A percentile compares a stretch with the other conserved stretches of the same genome.
These are phyloP conservation scores for Hawksworthiomyces lignivorus DNA, from an alignment of 2,329 filamentous ascomycete species.

Conservation along the genomic window DNA sequence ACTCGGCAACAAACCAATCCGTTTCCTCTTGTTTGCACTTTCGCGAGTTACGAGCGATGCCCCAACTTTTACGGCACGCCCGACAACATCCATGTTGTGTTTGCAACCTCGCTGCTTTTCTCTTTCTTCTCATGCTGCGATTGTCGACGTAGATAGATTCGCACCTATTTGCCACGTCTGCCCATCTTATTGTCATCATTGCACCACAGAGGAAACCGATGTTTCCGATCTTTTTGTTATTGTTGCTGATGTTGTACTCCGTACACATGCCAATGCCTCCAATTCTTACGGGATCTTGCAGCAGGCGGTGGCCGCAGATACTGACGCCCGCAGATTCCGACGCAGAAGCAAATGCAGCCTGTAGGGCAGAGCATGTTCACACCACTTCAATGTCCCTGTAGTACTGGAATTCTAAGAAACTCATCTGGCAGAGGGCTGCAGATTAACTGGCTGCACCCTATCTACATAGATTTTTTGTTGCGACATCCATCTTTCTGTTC, in stretches of 20 bases:
- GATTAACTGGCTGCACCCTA: no score
- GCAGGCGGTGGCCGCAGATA: slow-evolving; percentile 6
- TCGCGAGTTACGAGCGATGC: slow-evolving; percentile 6
- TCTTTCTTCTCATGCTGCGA: no score
- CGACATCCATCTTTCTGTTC: no score
- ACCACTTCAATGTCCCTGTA: not conserved
- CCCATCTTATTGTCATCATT: no score
- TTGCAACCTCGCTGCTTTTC: no score
- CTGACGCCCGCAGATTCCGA: not conserved
- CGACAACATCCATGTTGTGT: not conserved
- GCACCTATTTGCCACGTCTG: no score
- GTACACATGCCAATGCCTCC: not conserved
- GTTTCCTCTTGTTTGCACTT: slow-evolving; percentile 1
- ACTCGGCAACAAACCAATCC: not conserved
- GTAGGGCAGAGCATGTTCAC: slow-evolving; percentile 7
- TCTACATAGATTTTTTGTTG: no score
- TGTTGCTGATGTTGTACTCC: no score
- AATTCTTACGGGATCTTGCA: slow-evolving; percentile 6
- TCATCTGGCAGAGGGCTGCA: no score
- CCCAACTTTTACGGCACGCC: slow-evolving; percentile 3
- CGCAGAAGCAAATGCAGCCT: slow-evolving; percentile 8
- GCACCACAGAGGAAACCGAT: no score
- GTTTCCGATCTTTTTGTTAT: no score
- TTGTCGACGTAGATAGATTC: no score
- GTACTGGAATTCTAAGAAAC: not conserved